These are phyloP conservation scores for Uncinocarpus reesii DNA, from an alignment of 2,329 filamentous ascomycete genomes.

Conservation along the genomic window DNA sequence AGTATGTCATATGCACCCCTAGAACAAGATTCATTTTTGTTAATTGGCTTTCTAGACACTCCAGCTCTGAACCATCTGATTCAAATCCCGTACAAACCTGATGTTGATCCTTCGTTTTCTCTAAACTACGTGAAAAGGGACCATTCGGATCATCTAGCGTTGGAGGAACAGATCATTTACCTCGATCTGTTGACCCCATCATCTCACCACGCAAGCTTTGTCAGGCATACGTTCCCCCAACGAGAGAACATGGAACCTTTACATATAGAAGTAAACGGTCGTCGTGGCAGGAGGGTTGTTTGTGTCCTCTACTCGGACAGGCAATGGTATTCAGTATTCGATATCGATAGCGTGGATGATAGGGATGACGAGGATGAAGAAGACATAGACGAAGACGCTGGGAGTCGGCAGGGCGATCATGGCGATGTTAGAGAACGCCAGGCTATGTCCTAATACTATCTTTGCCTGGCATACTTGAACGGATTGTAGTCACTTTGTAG, in stretches of 20 bases:
- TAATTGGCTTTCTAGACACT: conserved; percentile 13
- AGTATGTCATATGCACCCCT: conserved; percentile 19
- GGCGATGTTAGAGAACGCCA: background rate
- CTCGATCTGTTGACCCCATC: conserved; percentile 16
- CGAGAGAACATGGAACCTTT: conserved; percentile 40
- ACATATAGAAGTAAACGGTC: conserved; percentile 46
- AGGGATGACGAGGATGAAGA: conserved; percentile 15
- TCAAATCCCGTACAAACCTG: conserved; percentile 24
- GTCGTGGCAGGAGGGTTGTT: conserved; percentile 43
- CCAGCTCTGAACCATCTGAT: conserved; percentile 26
- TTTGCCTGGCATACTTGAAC: no score
- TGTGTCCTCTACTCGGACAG: conserved; percentile 46
- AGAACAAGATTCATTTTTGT: background rate
- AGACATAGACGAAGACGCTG: no score
- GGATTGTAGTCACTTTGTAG: no score
- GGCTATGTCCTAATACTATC: no score
- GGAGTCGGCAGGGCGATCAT: no score
- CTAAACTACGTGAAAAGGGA: background rate
- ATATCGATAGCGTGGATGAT: conserved; percentile 40
- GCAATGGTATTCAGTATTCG: conserved; percentile 47
- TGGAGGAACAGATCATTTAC: conserved; percentile 8
- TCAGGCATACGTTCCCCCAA: conserved; percentile 40
- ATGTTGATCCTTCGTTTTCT: conserved; percentile 8
- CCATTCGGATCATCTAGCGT: conserved; percentile 5
- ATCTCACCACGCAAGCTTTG: conserved; percentile 18